A percentile compares a stretch with the other conserved stretches of the same genome.
phyloP scores from a whole-genome alignment of 2,329 filamentous ascomycete species.

The Atkinsonella hypoxylon region DNA sequence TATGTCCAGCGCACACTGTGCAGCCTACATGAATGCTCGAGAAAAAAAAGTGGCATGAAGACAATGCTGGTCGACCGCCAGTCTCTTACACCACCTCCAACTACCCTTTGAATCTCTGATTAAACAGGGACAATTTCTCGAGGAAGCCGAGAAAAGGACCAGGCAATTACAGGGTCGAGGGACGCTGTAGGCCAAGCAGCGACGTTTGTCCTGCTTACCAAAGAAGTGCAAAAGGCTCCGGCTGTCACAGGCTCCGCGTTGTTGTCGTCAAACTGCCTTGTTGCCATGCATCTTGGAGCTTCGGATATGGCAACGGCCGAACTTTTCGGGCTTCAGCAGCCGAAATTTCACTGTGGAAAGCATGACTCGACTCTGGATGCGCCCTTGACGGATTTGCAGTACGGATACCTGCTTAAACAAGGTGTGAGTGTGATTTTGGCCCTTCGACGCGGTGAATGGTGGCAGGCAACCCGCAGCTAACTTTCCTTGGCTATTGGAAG shows the following conservation, averaged over 20 bases:
- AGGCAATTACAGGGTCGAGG: no score
- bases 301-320: conserved; percentile 15
- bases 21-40: background rate
- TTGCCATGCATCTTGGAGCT: conserved; percentile 14
- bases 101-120: background rate
- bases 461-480: background rate
- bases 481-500: conserved; percentile 25
- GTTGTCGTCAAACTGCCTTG: no score
- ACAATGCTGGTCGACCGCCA: background rate
- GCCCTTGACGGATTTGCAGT: conserved; percentile 50
- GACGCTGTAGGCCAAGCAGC: background rate
- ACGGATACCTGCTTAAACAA: conserved; percentile 54
- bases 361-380: conserved; percentile 54
- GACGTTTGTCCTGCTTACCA: background rate
- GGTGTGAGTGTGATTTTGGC: conserved; percentile 40
- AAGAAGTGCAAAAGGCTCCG: no score
- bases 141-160: no score
- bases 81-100: background rate
- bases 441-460: background rate
- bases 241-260: no score
- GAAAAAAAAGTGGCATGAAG: conserved; percentile 3
- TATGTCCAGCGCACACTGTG: conserved; percentile 5
- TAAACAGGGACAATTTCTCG: no score
- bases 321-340: conserved; percentile 20
- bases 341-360: conserved; percentile 57